Conservation (phyloP, 306 rosid genomes). For the Quillaja saponaria region DNA sequence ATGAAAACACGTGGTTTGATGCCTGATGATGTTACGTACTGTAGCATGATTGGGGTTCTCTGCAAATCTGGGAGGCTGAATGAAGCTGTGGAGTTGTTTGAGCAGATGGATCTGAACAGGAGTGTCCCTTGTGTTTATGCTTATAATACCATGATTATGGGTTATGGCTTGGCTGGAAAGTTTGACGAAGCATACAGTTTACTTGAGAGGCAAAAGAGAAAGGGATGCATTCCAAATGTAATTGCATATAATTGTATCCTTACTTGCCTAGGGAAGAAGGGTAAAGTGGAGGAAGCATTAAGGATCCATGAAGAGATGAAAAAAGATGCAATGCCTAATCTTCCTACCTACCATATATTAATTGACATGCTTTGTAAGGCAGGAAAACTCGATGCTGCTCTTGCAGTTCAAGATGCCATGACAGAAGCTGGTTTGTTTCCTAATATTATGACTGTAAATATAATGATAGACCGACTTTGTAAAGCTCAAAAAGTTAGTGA, state of each 20-base stretch:
- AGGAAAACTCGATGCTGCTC: constrained; percentile 67
- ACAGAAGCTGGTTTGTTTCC: constrained; percentile 86
- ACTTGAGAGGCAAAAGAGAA: constrained; percentile 85
- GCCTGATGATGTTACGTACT: constrained; percentile 86
- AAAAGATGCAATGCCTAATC: constrained; percentile 85
- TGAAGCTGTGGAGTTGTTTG: constrained; percentile 82
- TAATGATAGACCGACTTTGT: constrained; percentile 88
- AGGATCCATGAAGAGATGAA: constrained; percentile 71
- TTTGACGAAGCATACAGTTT: constrained; percentile 82
- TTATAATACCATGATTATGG: constrained; percentile 97
- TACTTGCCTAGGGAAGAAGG: constrained; percentile 80
- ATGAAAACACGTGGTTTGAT: constrained; percentile 65
- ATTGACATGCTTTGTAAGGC: constrained; percentile 82
- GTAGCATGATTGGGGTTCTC: constrained; percentile 94
- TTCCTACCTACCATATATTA: constrained; percentile 75
- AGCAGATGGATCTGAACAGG: constrained; percentile 68
- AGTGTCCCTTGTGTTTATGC: constrained; percentile 95
- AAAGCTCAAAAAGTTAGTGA: constrained; percentile 82
- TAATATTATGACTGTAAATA: constrained; percentile 77
- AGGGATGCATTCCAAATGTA: constrained; percentile 85
- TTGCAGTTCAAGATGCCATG: constrained; percentile 66
- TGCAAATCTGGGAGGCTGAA: constrained; percentile 74
- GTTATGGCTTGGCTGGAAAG: constrained; percentile 84
- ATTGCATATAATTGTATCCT: constrained; percentile 85
- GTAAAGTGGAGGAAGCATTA: constrained; percentile 69